Conservation (phyloP, 371 early-diverging fungal species). For the Capillidium rhysosporum region DNA sequence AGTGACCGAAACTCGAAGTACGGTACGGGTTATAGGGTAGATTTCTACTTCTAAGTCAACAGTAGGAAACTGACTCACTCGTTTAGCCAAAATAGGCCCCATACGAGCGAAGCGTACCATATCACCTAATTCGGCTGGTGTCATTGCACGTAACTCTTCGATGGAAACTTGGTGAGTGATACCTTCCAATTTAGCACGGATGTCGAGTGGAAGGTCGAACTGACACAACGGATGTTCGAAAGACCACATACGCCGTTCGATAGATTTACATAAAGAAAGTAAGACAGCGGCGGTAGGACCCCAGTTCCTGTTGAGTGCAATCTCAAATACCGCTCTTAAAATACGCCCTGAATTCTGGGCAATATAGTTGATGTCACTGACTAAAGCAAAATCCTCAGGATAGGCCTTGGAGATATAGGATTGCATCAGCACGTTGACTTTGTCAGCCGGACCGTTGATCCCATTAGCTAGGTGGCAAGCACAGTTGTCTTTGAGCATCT, state of each 20-base stretch:
- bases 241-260: slow-evolving; percentile 86
- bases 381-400: slow-evolving; percentile 79
- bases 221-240: slow-evolving; percentile 84
- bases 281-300: slow-evolving; percentile 62
- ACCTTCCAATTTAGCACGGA: slow-evolving; percentile 51
- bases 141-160: slow-evolving; percentile 74
- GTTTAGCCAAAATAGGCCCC: slow-evolving; percentile 45
- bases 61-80: slow-evolving; percentile 70
- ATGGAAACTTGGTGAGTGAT: slow-evolving; percentile 26
- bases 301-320: slow-evolving; percentile 78
- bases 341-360: slow-evolving; percentile 86
- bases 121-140: slow-evolving; percentile 61
- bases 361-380: slow-evolving; percentile 82
- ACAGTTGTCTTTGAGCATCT: slow-evolving; percentile 39
- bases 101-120: slow-evolving; percentile 60
- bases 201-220: slow-evolving; percentile 54
- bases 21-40: slow-evolving; percentile 80
- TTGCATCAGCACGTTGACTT: slow-evolving; percentile 84
- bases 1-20: slow-evolving; percentile 57
- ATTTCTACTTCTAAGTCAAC: slow-evolving; percentile 56
- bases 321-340: slow-evolving; percentile 88
- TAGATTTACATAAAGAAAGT: slow-evolving; percentile 66
- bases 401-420: slow-evolving; percentile 53
- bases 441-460: slow-evolving; percentile 39
- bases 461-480: slow-evolving; percentile 29